phyloP scores from a whole-genome alignment of 148 eudicot species.

The Heliamphora exappendiculata region DNA sequence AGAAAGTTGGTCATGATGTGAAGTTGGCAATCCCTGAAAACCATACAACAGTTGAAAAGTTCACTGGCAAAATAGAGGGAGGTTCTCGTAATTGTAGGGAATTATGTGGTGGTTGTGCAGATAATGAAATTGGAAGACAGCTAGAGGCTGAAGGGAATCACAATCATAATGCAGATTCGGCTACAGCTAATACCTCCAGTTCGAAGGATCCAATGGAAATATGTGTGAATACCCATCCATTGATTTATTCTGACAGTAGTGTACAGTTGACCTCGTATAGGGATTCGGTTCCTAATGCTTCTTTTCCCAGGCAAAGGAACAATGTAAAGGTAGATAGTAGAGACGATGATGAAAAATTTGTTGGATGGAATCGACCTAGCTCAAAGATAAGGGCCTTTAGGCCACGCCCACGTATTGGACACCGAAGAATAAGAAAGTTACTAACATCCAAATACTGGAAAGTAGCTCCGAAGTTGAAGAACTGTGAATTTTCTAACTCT shows the following conservation, averaged over 20 bases:
- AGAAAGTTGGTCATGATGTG: conserved; percentile 34
- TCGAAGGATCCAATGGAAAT: conserved; percentile 25
- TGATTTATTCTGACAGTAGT: conserved; percentile 38
- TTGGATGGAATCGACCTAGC: conserved; percentile 41
- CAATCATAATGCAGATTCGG: conserved; percentile 28
- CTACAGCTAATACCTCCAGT: conserved; percentile 34
- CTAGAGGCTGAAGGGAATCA: conserved; percentile 28
- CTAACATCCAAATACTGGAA: conserved; percentile 76
- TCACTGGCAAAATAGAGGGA: conserved; percentile 27
- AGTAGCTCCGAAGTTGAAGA: conserved; percentile 63
- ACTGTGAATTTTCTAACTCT: conserved; percentile 38
- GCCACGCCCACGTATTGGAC: conserved; percentile 37
- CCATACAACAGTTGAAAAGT: conserved; percentile 22
- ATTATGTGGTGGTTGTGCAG: conserved; percentile 31
- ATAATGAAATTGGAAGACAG: conserved; percentile 29
- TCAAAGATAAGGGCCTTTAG: conserved; percentile 48
- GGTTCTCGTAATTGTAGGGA: conserved; percentile 37
- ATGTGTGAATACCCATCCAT: conserved; percentile 34
- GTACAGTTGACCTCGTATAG: conserved; percentile 52
- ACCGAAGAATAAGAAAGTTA: conserved; percentile 57
- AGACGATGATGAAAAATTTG: conserved; percentile 90
- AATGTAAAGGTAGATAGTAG: conserved; percentile 63
- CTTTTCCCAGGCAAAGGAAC: conserved; percentile 42
- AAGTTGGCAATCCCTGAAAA: conserved; percentile 30
- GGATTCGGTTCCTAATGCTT: conserved; percentile 49